phyloP scores from a whole-genome alignment of 2,329 filamentous ascomycete genomes.

The Apiospora koreana region DNA sequence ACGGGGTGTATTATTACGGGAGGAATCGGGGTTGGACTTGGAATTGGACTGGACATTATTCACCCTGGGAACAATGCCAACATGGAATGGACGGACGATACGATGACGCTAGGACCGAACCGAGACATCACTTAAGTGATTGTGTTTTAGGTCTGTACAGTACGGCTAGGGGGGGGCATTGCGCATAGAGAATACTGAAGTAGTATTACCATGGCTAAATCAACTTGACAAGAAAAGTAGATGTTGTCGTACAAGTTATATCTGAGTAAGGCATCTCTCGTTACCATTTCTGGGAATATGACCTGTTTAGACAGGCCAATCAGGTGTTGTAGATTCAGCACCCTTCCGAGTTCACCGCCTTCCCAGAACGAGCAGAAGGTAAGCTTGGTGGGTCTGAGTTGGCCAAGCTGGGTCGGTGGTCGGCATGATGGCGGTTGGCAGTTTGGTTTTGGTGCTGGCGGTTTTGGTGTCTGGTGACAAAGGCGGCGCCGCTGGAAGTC shows the following conservation, averaged over 20 bases:
- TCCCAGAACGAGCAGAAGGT: not conserved
- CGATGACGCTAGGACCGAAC: not conserved
- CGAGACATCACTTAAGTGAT: not conserved
- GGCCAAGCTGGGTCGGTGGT: not conserved
- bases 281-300: not conserved
- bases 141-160: not conserved
- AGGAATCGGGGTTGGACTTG: not conserved
- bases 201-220: too few relatives aligned
- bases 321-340: constrained; percentile 5
- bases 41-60: not conserved
- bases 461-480: not conserved
- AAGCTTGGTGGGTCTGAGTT: not conserved
- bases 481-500: not conserved
- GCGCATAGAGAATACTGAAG: too few relatives aligned
- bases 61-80: not conserved
- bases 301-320: not conserved
- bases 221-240: not conserved
- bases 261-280: not conserved
- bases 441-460: too few relatives aligned
- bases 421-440: not conserved
- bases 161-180: too few relatives aligned
- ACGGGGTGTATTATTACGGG: not conserved
- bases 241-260: not conserved
- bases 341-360: not conserved
- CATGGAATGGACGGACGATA: not conserved